Percentiles rank a stretch among this genome's conserved stretches.
These are phyloP conservation scores for Lasiosphaeria hispida DNA, from an alignment of 495 filamentous ascomycete species.

Conservation along the genomic window DNA sequence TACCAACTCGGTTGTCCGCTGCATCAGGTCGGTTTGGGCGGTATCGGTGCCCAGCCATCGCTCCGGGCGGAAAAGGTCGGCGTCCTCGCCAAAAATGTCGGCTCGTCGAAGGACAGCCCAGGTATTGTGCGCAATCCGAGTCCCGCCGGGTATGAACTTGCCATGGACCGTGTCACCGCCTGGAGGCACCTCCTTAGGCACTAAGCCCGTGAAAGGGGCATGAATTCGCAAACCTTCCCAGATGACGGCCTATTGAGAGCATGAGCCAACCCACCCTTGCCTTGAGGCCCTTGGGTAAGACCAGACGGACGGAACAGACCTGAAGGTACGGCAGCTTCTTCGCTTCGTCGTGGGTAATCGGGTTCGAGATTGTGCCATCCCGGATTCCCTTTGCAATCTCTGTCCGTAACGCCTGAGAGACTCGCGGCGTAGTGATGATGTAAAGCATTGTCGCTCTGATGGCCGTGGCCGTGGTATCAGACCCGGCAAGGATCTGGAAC, in stretches of 20 bases:
- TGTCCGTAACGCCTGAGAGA: no score
- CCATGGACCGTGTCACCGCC: conserved; percentile 52
- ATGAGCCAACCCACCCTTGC: no score
- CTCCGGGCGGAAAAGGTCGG: conserved; percentile 52
- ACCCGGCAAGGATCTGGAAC: conserved; percentile 54
- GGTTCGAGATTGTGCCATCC: no score
- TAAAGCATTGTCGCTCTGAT: conserved; percentile 53
- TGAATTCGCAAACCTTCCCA: conserved; percentile 51
- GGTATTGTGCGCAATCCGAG: conserved; percentile 49
- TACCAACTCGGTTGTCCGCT: conserved; percentile 36
- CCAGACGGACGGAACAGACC: no score
- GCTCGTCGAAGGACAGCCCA: conserved; percentile 32
- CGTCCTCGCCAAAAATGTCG: conserved; percentile 49
- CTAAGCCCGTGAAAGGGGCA: conserved; percentile 33
- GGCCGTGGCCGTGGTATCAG: conserved; percentile 61
- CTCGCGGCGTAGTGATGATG: conserved; percentile 40
- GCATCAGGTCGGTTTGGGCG: conserved; percentile 36
- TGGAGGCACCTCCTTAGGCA: conserved; percentile 46
- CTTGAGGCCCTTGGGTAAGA: no score
- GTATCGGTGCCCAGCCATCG: conserved; percentile 50
- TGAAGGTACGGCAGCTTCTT: no score
- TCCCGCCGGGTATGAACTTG: conserved; percentile 51
- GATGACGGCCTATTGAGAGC: conserved; percentile 50
- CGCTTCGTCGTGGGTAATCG: no score
- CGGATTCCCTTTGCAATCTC: no score